A percentile compares a stretch with the other conserved stretches of the same genome.
phyloP scores from a whole-genome alignment of 1,284 basidiomycete genomes.

The Leccinum cinnamomeum region DNA sequence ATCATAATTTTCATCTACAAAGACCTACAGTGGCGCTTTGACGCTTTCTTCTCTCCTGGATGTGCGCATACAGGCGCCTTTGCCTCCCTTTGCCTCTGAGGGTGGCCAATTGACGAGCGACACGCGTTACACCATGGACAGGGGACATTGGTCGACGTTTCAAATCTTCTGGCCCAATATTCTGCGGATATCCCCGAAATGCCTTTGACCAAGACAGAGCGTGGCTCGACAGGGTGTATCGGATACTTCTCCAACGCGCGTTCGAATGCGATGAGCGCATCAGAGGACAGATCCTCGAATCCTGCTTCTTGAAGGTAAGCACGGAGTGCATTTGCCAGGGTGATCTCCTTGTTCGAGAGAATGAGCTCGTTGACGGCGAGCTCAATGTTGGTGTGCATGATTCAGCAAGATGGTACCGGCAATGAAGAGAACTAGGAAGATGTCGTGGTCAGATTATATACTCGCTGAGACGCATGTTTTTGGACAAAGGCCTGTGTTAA shows the following conservation, averaged over 20 bases:
- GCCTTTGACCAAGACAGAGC: background rate
- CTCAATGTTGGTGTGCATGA: constrained; percentile 21
- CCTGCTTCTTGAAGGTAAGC: constrained; percentile 15
- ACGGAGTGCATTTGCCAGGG: constrained; percentile 11
- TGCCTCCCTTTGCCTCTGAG: background rate
- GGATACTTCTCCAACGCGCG: constrained; percentile 13
- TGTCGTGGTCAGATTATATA: constrained; percentile 8
- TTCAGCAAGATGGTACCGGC: background rate
- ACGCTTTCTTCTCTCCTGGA: background rate
- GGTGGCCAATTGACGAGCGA: background rate
- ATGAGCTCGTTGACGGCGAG: constrained; percentile 11
- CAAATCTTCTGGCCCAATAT: constrained; percentile 7
- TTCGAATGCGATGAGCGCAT: constrained; percentile 16
- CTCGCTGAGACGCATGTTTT: background rate
- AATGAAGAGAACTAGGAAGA: background rate
- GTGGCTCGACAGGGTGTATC: constrained; percentile 4
- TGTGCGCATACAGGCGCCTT: background rate
- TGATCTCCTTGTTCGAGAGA: constrained; percentile 5
- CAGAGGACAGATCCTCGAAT: constrained; percentile 2
- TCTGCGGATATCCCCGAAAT: constrained; percentile 6
- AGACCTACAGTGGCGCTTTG: constrained; percentile 12
- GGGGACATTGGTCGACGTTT: background rate
- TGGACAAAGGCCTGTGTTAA: constrained; percentile 7
- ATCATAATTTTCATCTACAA: background rate
- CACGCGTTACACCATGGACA: constrained; percentile 4